Conservation (phyloP, 805 yeast genomes). For the Starmerella bacillaris region DNA sequence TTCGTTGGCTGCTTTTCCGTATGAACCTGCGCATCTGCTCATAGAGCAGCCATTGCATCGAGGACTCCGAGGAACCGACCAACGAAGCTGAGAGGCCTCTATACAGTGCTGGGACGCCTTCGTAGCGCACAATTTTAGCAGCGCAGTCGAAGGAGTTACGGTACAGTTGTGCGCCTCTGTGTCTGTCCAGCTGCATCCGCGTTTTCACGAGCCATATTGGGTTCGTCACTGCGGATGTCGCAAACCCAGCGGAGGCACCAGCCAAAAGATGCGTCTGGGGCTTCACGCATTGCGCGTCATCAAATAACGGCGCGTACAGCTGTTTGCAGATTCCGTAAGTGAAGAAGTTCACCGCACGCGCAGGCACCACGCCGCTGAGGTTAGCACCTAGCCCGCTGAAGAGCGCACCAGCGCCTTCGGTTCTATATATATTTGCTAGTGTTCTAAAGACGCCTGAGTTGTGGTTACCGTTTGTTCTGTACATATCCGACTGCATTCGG, state of each 20-base stretch:
- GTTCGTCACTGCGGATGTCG: constrained; percentile 87
- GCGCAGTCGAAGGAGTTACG: constrained; percentile 76
- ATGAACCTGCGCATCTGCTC: constrained; percentile 80
- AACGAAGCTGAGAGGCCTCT: constrained; percentile 89
- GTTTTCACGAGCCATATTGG: constrained; percentile 97
- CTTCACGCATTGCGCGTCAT: constrained; percentile 49
- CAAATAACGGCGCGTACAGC: constrained; percentile 43
- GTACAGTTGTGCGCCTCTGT: constrained; percentile 31
- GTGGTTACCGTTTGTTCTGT: constrained; percentile 18
- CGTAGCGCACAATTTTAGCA: constrained; percentile 45
- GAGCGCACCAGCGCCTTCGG: constrained; percentile 71
- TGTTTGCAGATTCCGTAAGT: constrained; percentile 92
- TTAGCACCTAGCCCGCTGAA: constrained; percentile 95
- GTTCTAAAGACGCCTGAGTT: constrained; percentile 31
- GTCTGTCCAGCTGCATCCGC: constrained; percentile 72
- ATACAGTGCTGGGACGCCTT: constrained; percentile 68
- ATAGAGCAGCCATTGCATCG: constrained; percentile 89
- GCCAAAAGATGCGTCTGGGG: constrained; percentile 73
- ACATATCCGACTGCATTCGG: constrained; percentile 78
- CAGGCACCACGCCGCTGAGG: constrained; percentile 93
- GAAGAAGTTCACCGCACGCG: constrained; percentile 88
- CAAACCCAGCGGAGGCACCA: constrained; percentile 83
- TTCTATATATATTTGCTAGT: constrained; percentile 43
- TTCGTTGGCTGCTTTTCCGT: constrained; percentile 27
- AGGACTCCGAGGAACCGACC: constrained; percentile 79